Percentiles rank a stretch among this genome's conserved stretches.
phyloP scores from a whole-genome alignment of 768 basidiomycete genomes.

The Mycena metata region DNA sequence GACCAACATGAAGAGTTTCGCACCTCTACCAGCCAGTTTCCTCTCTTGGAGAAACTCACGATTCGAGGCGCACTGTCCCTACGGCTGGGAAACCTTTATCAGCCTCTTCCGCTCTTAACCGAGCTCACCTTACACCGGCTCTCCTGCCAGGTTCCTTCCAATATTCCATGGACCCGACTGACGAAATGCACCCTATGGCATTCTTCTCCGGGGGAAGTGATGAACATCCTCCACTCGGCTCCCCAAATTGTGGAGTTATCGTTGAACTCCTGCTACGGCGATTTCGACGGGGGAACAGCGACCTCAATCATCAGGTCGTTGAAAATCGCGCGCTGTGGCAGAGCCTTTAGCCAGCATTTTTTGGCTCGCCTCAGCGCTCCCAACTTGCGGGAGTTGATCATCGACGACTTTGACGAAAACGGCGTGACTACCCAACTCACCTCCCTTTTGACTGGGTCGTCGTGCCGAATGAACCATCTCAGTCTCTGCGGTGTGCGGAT shows the following conservation, averaged over 20 bases:
- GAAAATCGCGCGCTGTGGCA: slow-evolving; percentile 14
- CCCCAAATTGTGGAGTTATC: slow-evolving; percentile 3
- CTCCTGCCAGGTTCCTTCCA: neutral
- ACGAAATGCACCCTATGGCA: slow-evolving; percentile 16
- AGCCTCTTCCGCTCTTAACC: slow-evolving; percentile 21
- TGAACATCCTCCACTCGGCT: slow-evolving; percentile 14
- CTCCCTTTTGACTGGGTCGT: slow-evolving; percentile 12
- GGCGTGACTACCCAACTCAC: neutral
- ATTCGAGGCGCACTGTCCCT: slow-evolving; percentile 6
- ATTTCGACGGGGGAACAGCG: neutral
- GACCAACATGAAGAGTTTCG: neutral
- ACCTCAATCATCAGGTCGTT: slow-evolving; percentile 18
- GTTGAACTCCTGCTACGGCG: neutral
- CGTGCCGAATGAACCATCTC: slow-evolving; percentile 19
- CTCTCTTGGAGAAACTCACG: slow-evolving; percentile 14
- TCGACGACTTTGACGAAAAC: slow-evolving; percentile 12
- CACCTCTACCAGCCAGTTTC: slow-evolving; percentile 10
- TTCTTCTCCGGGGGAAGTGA: neutral
- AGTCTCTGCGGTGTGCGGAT: slow-evolving; percentile 16
- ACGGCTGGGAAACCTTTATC: slow-evolving; percentile 31
- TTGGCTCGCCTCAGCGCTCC: slow-evolving; percentile 3
- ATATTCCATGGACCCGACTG: slow-evolving; percentile 28
- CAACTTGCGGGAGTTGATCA: slow-evolving; percentile 1
- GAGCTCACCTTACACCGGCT: slow-evolving; percentile 21
- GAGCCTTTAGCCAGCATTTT: slow-evolving; percentile 1